phyloP scores from a whole-genome alignment of 805 yeast species.

The Zygosaccharomyces lentus region DNA sequence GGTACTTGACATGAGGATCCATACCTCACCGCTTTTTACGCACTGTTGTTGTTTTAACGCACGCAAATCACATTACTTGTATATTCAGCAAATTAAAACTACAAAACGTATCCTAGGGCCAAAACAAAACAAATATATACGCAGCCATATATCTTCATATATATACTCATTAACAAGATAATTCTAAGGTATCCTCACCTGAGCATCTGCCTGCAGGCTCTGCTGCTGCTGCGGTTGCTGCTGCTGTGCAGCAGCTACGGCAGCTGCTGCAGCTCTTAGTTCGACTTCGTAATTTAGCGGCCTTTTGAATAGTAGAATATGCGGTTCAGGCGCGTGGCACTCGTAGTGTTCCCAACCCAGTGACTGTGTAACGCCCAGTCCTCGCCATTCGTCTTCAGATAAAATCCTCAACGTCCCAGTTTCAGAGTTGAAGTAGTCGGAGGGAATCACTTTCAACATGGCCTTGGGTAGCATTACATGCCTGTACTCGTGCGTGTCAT shows the following conservation, averaged over 20 bases:
- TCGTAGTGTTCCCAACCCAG: constrained; percentile 98
- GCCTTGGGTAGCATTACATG: constrained; percentile 97
- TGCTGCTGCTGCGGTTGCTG: constrained; percentile 21
- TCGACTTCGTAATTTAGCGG: constrained; percentile 51
- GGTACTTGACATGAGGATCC: constrained; percentile 30
- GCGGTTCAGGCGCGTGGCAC: constrained; percentile 98
- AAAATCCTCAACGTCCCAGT: constrained; percentile 90
- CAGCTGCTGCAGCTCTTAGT: constrained; percentile 32
- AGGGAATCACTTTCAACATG: constrained; percentile 89
- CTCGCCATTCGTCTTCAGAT: constrained; percentile 97
- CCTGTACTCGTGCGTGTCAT: constrained; percentile 87
- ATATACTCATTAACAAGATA: not conserved
- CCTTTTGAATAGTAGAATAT: constrained; percentile 81
- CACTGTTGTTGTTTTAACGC: not conserved
- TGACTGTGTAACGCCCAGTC: constrained; percentile 94
- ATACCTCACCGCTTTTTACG: constrained; percentile 7
- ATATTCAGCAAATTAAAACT: not conserved
- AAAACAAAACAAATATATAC: not conserved
- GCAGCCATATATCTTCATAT: not conserved
- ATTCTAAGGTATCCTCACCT: constrained; percentile 8
- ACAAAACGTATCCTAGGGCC: not conserved
- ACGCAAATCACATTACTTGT: not conserved
- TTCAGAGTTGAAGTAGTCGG: constrained; percentile 88
- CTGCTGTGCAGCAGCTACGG: constrained; percentile 26
- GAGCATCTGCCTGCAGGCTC: constrained; percentile 13